Conservation (phyloP, 2,329 filamentous ascomycete species). For the Clathrospora elynae region DNA sequence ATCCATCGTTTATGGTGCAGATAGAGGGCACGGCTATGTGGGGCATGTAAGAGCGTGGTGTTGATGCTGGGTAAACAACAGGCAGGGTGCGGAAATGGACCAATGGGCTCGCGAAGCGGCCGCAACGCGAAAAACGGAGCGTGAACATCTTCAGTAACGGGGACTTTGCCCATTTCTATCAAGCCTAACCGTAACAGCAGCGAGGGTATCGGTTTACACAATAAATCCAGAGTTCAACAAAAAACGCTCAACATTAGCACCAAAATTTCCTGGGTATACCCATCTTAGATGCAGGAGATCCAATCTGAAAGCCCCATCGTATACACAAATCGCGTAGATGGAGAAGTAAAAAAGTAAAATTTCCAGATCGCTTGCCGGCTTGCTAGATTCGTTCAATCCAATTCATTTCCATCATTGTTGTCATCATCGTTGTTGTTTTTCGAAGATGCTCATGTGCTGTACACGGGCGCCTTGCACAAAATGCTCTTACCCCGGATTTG, state of each 20-base stretch:
- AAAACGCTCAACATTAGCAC: constrained; percentile 12
- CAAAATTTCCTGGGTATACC: constrained; percentile 17
- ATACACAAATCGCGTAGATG: constrained; percentile 16
- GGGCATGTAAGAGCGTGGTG: constrained; percentile 17
- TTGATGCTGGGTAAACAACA: constrained; percentile 41
- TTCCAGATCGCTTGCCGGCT: constrained; percentile 13
- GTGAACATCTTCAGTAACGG: too few relatives aligned
- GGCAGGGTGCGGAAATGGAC: constrained; percentile 11
- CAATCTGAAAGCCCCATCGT: constrained; percentile 9
- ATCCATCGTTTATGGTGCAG: constrained; percentile 29
- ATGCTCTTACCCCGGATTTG: constrained; percentile 56
- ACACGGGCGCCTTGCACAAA: constrained; percentile 57
- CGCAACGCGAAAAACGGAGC: too few relatives aligned
- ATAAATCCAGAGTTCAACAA: constrained; percentile 20
- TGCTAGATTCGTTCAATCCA: constrained; percentile 27
- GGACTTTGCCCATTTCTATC: constrained; percentile 14
- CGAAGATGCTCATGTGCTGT: constrained; percentile 37
- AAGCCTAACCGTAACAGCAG: constrained; percentile 33
- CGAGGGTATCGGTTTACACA: constrained; percentile 45
- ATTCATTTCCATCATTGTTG: constrained; percentile 7
- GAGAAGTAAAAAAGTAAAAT: constrained; percentile 18
- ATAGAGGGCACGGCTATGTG: constrained; percentile 3
- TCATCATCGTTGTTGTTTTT: constrained; percentile 1
- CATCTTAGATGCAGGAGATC: constrained; percentile 24
- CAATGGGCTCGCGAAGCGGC: constrained; percentile 26